These are phyloP conservation scores for Skeletonema grethae DNA, from an alignment of 108 stramenopile species.

Conservation along the genomic window DNA sequence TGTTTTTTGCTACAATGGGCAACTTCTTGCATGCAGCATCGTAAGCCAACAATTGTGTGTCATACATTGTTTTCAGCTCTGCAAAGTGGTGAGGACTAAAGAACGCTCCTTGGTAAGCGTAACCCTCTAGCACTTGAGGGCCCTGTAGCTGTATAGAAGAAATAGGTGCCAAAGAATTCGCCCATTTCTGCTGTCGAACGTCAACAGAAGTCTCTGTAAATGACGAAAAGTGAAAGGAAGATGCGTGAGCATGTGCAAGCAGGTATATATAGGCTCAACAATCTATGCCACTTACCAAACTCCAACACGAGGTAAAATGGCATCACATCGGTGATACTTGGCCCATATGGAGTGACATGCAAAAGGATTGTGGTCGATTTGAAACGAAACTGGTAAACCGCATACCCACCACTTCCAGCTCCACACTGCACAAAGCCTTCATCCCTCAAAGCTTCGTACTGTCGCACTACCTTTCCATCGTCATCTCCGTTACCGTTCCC, in stretches of 20 bases:
- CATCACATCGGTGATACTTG: conserved; percentile 66
- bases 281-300: not conserved
- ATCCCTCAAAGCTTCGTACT: conserved; percentile 37
- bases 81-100: conserved; percentile 76
- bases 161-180: conserved; percentile 30
- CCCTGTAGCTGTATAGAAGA: conserved; percentile 6
- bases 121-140: conserved; percentile 46
- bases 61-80: conserved; percentile 55
- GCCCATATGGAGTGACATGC: conserved; percentile 77
- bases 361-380: conserved; percentile 40
- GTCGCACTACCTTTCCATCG: conserved; percentile 6
- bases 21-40: conserved; percentile 58
- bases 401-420: conserved; percentile 59
- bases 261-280: not conserved
- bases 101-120: conserved; percentile 70
- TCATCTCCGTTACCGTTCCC: conserved; percentile 14
- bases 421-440: conserved; percentile 47
- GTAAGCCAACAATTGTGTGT: conserved; percentile 53
- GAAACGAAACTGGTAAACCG: conserved; percentile 47
- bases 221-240: not conserved
- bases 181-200: conserved; percentile 30
- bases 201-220: conserved; percentile 31
- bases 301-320: conserved; percentile 71
- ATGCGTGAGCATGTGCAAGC: not conserved
- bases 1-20: conserved; percentile 20